phyloP scores from a whole-genome alignment of 2,329 filamentous ascomycete species.

The Colletotrichum shisoi region DNA sequence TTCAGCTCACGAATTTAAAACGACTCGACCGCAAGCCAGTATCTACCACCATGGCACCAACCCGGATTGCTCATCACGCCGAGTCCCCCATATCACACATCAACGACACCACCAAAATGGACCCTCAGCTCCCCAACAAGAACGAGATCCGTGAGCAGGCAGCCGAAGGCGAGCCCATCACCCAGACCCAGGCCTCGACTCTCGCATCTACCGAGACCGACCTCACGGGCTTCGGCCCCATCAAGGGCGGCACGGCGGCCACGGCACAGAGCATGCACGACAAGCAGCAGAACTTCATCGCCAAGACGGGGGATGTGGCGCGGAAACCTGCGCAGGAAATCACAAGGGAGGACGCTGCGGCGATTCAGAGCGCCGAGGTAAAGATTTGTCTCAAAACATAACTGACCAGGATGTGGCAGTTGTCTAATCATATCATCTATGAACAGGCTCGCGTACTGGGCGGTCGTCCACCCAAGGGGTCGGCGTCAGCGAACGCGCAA shows the following conservation, averaged over 20 bases:
- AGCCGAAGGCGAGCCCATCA: slow-evolving; percentile 16
- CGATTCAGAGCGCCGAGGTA: slow-evolving; percentile 45
- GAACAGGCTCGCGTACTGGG: slow-evolving; percentile 39
- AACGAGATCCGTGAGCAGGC: slow-evolving; percentile 15
- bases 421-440: not conserved
- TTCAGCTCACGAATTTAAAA: too few relatives aligned
- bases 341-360: slow-evolving; percentile 46
- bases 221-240: slow-evolving; percentile 45
- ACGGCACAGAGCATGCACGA: slow-evolving; percentile 48
- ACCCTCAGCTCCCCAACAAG: slow-evolving; percentile 2
- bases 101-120: not conserved
- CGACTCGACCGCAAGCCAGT: not conserved
- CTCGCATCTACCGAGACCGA: slow-evolving; percentile 44
- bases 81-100: not conserved
- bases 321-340: slow-evolving; percentile 44
- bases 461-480: slow-evolving; percentile 43
- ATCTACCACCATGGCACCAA: too few relatives aligned
- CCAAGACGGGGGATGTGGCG: slow-evolving; percentile 44
- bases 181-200: slow-evolving; percentile 40
- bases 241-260: slow-evolving; percentile 47
- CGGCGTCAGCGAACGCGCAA: slow-evolving; percentile 44
- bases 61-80: too few relatives aligned
- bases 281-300: slow-evolving; percentile 48
- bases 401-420: not conserved
- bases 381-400: not conserved